Base-by-base conservation (phyloP, 768 basidiomycete genomes). In the Asterophora lycoperdoides region DNA sequence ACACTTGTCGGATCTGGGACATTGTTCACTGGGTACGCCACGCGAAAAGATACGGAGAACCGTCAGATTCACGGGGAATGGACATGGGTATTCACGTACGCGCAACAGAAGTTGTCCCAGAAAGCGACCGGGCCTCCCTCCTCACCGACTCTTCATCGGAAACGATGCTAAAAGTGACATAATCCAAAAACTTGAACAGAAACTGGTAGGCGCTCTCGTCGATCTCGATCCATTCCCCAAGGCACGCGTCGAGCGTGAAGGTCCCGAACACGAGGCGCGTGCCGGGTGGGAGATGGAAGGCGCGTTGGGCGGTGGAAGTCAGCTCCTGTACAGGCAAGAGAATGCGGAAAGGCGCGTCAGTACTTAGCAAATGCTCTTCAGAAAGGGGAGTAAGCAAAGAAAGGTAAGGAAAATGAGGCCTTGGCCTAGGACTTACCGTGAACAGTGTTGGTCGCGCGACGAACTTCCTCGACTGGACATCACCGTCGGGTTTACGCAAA, bases 201-300 rank as follows among this genome's bases (percentile, higher is more conserved):
- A 57, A 51, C 1, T 56, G 51, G 46, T 66, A 70, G 1, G 62
- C 68, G 48, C 61, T 63, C 34, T 64, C 56, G 34, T 66, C 65
- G 39, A 69, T 62, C 34, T 66, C 66, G 1, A 65, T 55, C 11
- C 53, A 52, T 19, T 46, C 35, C 4, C 62, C 64, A 28, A 57
- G 54, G 39, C 68, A 70, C 26, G 62, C 61, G 20, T 67, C 65
- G 18, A 67, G 50, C 1, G 63, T 51, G 0, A 60, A 59, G 3
- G 64, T 68, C 9, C 53, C 51, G 28, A 69, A 54, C 4, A 45
- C 48, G 3, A 62, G 46, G 2, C 4, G 11, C 28, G 23, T 9
- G 13, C 41, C 29, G 8, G 41, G 30, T 1, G 49, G 23, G 1
- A 68, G 50, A 2, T 39, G 41, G 46, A 67, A 64, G 3, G 57